A percentile compares a stretch with the other conserved stretches of the same genome.
phyloP scores from a whole-genome alignment of 2,329 filamentous ascomycete species.

The Dothideomycetes sp. region DNA sequence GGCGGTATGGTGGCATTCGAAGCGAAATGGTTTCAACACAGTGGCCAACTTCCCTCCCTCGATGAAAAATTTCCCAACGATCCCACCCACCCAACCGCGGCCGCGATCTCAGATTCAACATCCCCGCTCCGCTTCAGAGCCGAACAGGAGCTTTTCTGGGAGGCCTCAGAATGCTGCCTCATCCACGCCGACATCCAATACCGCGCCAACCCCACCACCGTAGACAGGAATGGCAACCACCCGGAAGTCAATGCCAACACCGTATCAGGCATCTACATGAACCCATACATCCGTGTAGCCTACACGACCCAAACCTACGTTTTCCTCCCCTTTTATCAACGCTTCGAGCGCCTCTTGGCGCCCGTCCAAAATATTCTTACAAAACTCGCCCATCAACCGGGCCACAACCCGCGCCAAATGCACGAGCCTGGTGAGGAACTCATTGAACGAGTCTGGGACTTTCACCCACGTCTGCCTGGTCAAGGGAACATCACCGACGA shows the following conservation, averaged over 20 bases:
- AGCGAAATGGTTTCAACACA: slow-evolving; percentile 45
- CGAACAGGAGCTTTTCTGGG: slow-evolving; percentile 32
- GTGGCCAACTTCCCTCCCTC: neutral
- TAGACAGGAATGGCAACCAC: no score
- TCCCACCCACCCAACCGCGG: neutral
- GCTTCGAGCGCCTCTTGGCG: slow-evolving; percentile 55
- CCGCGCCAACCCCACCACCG: no score
- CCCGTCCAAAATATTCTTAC: slow-evolving; percentile 9
- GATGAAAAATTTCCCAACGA: neutral
- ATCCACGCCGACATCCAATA: slow-evolving; percentile 38
- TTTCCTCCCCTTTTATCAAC: slow-evolving; percentile 50
- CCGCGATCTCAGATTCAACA: no score
- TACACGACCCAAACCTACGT: slow-evolving; percentile 46
- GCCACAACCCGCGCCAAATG: slow-evolving; percentile 47
- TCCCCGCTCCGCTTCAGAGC: slow-evolving; percentile 35
- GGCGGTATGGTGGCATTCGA: slow-evolving; percentile 63
- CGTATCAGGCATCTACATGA: slow-evolving; percentile 52
- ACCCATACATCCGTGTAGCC: slow-evolving; percentile 62
- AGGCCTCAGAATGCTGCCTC: slow-evolving; percentile 37
- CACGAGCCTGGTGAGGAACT: slow-evolving; percentile 49
- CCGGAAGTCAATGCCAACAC: slow-evolving; percentile 19
- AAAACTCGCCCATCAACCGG: slow-evolving; percentile 38
- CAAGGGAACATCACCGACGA: slow-evolving; percentile 15
- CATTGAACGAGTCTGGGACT: slow-evolving; percentile 42
- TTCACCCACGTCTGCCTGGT: no score